Evolutionary conservation across 2,329 filamentous ascomycete genomes (phyloP).

Genomic region (Cercospora zeina): DNA sequence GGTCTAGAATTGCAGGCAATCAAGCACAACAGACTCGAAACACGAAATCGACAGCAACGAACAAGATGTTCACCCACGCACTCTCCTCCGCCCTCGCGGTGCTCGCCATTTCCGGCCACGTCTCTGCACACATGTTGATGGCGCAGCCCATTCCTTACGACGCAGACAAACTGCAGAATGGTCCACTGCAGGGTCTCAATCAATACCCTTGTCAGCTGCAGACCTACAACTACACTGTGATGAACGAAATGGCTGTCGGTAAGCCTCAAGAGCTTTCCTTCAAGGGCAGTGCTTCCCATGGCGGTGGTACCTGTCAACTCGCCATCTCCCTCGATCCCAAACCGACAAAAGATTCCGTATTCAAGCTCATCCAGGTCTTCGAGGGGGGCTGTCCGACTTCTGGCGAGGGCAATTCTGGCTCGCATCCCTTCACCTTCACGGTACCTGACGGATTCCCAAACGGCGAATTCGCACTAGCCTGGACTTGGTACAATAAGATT

Average conservation of each 20-base stretch:
- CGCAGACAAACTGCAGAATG: conserved; percentile 57
- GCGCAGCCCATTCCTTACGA: conserved; percentile 65
- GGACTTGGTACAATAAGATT: conserved; percentile 85
- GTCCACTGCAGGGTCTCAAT: conserved; percentile 62
- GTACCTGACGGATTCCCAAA: conserved; percentile 72
- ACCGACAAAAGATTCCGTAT: conserved; percentile 67
- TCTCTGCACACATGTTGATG: conserved; percentile 76
- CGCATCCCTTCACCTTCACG: conserved; percentile 64
- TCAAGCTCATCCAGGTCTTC: conserved; percentile 86
- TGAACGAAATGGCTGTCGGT: conserved; percentile 65
- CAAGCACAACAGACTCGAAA: conserved; percentile 7
- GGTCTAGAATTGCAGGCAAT: conserved; percentile 25
- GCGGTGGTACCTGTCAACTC: conserved; percentile 88
- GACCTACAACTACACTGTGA: conserved; percentile 43
- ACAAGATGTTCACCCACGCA: conserved; percentile 21
- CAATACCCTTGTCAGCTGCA: conserved; percentile 81
- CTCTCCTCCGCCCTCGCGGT: conserved; percentile 35
- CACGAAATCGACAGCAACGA: conserved; percentile 15
- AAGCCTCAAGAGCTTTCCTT: conserved; percentile 63
- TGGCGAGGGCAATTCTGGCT: conserved; percentile 47
- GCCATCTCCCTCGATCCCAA: conserved; percentile 73
- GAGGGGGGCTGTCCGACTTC: conserved; percentile 83
- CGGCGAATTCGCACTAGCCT: conserved; percentile 76
- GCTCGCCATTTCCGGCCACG: conserved; percentile 44
- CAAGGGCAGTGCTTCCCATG: conserved; percentile 73